Percentiles rank a stretch among this genome's conserved stretches.
phyloP scores from a whole-genome alignment of 2,329 filamentous ascomycete genomes.

The Phoma herbarum region DNA sequence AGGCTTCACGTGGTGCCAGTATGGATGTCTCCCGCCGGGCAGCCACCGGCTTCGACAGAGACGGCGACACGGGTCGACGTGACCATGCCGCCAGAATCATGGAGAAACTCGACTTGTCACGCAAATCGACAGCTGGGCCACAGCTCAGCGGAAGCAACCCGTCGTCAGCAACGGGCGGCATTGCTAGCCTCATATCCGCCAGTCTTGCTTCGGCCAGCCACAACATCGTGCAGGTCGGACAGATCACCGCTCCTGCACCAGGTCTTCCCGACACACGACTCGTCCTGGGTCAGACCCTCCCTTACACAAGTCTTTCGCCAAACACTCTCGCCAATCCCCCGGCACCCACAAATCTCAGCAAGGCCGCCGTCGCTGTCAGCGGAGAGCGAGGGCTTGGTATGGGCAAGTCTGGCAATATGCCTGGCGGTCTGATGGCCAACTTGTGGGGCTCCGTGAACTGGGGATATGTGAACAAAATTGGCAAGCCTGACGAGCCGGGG shows the following conservation, averaged over 20 bases:
- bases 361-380: slow-evolving; percentile 81
- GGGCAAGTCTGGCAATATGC: slow-evolving; percentile 72
- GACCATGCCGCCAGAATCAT: slow-evolving; percentile 90
- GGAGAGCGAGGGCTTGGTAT: slow-evolving; percentile 75
- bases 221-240: slow-evolving; percentile 74
- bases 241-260: slow-evolving; percentile 50
- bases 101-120: slow-evolving; percentile 88
- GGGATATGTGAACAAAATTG: slow-evolving; percentile 71
- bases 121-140: slow-evolving; percentile 72
- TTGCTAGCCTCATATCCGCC: slow-evolving; percentile 85
- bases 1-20: slow-evolving; percentile 67
- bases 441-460: slow-evolving; percentile 91
- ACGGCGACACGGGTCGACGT: slow-evolving; percentile 75
- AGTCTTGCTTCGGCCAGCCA: slow-evolving; percentile 78
- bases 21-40: slow-evolving; percentile 71
- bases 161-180: slow-evolving; percentile 67
- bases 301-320: slow-evolving; percentile 76
- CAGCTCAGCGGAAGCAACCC: slow-evolving; percentile 53
- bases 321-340: slow-evolving; percentile 84
- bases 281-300: slow-evolving; percentile 56
- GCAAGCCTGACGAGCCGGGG: slow-evolving; percentile 60
- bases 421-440: slow-evolving; percentile 88
- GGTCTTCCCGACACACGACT: slow-evolving; percentile 49
- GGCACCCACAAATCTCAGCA: slow-evolving; percentile 84
- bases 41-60: slow-evolving; percentile 63